Base-by-base conservation (phyloP, 129 eudicot species). In the Gnaphalium uliginosum region DNA sequence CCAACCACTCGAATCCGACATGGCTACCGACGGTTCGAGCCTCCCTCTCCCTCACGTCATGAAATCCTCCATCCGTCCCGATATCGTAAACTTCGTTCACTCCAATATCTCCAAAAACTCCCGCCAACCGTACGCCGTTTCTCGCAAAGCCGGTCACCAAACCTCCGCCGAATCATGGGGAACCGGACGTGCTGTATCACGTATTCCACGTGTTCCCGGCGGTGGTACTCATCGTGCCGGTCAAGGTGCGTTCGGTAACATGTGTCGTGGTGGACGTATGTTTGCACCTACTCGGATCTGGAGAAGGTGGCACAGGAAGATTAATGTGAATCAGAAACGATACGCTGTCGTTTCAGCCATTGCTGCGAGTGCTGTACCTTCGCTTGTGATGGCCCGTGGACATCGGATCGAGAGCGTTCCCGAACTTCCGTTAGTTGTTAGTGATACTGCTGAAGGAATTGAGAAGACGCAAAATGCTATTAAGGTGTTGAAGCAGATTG, bases 311-410 rank as follows among this genome's bases (percentile, higher is more conserved):
- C 53, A 46, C 53, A 14, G 53, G 53, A 46, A 46, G 53, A 46
- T 46, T 4, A 46, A 46, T 46, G 53, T 46, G 53, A 46, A 46
- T 46, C 53, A 46, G 53, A 46, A 46, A 46, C 53, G 53, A 14
- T 46, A 46, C n/a, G 53, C 53, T 0, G 53, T 46, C n/a, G 53
- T 46, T 46, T 46, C 53, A 46, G 53, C 53, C 3, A 46, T 46
- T 46, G 53, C 53, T 46, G 53, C 53, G 6, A 46, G 53, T 46
- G 53, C 53, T 46, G 53, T 46, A 4, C 53, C 53, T 46, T 46
- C 53, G n/a, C 53, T 46, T 46, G 53, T 46, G 53, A 46, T 46
- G 53, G 53, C 53, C n/a, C 53, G 53, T 46, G 53, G 53, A 46
- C 53, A 46, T 46, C n/a, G 53, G 53, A 46, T 46, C 53, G 53